These are phyloP conservation scores for Citrullus amarus DNA, from an alignment of 306 rosid genomes.

Conservation along the genomic window DNA sequence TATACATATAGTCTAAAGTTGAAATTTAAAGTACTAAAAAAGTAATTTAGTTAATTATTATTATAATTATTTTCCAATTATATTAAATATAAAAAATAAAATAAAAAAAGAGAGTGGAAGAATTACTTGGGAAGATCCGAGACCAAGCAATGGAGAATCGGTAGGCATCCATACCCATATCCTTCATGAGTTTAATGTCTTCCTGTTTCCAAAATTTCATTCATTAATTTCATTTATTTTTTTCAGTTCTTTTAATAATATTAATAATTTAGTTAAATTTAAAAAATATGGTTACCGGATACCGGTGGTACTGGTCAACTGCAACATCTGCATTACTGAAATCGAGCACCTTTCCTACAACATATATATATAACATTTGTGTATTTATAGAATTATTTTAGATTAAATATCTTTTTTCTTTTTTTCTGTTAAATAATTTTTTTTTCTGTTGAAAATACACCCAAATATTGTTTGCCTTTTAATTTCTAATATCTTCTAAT, in stretches of 20 bases:
- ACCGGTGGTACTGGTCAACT: slow-evolving; percentile 70
- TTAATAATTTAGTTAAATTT: not conserved
- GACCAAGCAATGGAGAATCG: slow-evolving; percentile 92
- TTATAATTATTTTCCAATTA: too few relatives aligned
- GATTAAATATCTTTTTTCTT: too few relatives aligned
- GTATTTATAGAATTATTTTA: too few relatives aligned
- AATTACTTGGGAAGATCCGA: slow-evolving; percentile 75
- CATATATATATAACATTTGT: too few relatives aligned
- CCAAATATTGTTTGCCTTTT: too few relatives aligned
- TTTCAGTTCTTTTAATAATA: not conserved
- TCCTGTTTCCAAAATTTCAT: slow-evolving; percentile 30
- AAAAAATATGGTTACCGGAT: slow-evolving; percentile 25
- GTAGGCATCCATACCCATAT: slow-evolving; percentile 83
- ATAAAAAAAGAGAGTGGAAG: not conserved
- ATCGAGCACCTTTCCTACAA: slow-evolving; percentile 51
- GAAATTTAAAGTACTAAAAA: too few relatives aligned
- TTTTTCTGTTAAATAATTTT: too few relatives aligned
- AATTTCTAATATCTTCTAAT: too few relatives aligned
- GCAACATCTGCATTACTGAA: slow-evolving; percentile 77
- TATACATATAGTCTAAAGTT: too few relatives aligned
- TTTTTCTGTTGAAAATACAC: too few relatives aligned
- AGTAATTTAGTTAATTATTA: not conserved
- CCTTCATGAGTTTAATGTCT: slow-evolving; percentile 76
- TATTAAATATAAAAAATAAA: not conserved
- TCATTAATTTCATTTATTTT: not conserved